Base-by-base conservation (phyloP, 257 asterid species). In the Ocimum tenuiflorum region DNA sequence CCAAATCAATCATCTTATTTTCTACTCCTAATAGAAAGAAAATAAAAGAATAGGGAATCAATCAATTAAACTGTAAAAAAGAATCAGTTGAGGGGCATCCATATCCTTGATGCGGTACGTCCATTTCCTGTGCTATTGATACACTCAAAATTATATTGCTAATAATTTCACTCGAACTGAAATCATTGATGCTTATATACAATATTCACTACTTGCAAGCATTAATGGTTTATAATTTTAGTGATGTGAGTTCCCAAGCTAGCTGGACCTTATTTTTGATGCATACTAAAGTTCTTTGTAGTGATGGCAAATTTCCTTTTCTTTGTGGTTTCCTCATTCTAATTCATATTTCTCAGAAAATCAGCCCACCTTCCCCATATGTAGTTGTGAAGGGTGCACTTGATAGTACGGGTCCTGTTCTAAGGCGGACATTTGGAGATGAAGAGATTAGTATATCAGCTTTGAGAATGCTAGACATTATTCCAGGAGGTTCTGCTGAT, bases 331-430 rank as follows among this genome's bases (percentile, higher is more conserved):
- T 43, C 45, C 64, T 75, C 19, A 48, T 60, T 46, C 29, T 51
- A 13, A 51, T 49, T 63, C 63, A 23, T 19, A 29, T 68, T 64
- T 67, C 29, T 57, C 91, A 92, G 97, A 92, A 89, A 87, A 79
- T 92, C 35, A 89, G 79, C 62, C 99, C 97, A 31, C 99, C 98
- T 62, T 69, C 91, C 49, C 97, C 99, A 22, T 92, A 73, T 74
- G 79, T 86, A 2, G 97, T 92, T 29, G 74, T 81, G 22, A 92
- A 87, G 82, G 96, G 97, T 69, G 85, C 97, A 65, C 86, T 92
- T 57, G 84, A 87, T 60, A 71, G 69, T 56, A 81, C 84, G 51
- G 97, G 96, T 45, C 95, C 97, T 24, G 94, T 89, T 71, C 77
- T 92, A n/a, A 81, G 68, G 72, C 79, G 96, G 53, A 85, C 76